These are phyloP conservation scores for Tulasnella calospora DNA, from an alignment of 768 basidiomycete species.

Conservation along the genomic window DNA sequence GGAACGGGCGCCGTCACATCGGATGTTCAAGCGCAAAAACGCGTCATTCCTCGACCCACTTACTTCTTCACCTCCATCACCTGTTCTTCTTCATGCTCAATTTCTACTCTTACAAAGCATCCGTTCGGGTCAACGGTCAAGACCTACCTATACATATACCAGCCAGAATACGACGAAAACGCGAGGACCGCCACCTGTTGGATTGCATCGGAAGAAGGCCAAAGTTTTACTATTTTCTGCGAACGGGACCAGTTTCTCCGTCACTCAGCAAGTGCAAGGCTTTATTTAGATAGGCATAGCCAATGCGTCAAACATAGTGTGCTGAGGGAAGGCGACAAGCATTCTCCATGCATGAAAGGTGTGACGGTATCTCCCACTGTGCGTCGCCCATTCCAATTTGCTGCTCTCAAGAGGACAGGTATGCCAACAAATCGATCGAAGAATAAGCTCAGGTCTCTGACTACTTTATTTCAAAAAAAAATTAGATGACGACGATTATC, in stretches of 20 bases:
- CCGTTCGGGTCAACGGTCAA: neutral
- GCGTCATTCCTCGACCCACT: neutral
- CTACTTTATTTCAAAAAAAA: neutral
- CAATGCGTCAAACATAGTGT: neutral
- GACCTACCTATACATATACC: slow-evolving; percentile 1
- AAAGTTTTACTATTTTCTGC: neutral
- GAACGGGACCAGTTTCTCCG: neutral
- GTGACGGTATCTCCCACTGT: neutral
- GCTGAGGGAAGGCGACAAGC: neutral
- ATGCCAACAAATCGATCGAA: neutral
- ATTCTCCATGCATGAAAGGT: neutral
- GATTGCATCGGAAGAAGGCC: slow-evolving; percentile 16
- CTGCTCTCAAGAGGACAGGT: neutral
- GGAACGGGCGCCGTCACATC: neutral
- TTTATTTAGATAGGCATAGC: neutral
- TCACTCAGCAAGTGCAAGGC: neutral
- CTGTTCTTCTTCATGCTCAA: neutral
- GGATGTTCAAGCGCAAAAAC: neutral
- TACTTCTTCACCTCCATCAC: neutral
- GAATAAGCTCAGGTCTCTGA: neutral
- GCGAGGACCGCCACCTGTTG: slow-evolving; percentile 15
- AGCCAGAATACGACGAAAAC: slow-evolving; percentile 7
- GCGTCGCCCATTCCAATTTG: neutral
- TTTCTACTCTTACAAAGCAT: neutral
- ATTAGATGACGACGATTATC: neutral